A percentile compares a stretch with the other conserved stretches of the same genome.
These are phyloP conservation scores for Trichoderma orchidacearum DNA, from an alignment of 495 filamentous ascomycete species.

Conservation along the genomic window DNA sequence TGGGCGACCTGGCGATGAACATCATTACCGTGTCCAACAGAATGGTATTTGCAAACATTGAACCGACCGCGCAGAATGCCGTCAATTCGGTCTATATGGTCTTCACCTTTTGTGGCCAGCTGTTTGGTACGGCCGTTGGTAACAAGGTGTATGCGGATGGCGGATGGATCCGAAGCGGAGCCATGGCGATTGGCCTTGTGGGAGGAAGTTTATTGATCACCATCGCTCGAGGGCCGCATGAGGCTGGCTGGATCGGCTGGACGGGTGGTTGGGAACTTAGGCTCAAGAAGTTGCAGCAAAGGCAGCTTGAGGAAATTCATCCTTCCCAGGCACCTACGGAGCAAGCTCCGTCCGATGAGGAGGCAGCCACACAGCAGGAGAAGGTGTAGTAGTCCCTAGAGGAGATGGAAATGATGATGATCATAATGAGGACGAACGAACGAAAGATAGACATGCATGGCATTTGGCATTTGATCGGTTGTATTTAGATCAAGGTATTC, in stretches of 20 bases:
- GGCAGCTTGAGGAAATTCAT: constrained; percentile 1
- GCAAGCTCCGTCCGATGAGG: not conserved
- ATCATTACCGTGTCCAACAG: constrained; percentile 66
- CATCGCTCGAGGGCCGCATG: constrained; percentile 48
- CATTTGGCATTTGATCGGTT: too few relatives aligned
- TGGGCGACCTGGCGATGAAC: constrained; percentile 61
- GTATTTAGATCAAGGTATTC: too few relatives aligned
- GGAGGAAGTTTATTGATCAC: constrained; percentile 38
- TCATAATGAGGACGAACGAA: not conserved
- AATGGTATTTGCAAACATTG: constrained; percentile 54
- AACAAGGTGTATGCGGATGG: constrained; percentile 27
- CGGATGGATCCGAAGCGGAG: constrained; percentile 2
- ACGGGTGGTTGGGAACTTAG: constrained; percentile 46
- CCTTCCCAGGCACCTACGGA: not conserved
- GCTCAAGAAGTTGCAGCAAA: constrained; percentile 16
- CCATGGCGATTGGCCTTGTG: not conserved
- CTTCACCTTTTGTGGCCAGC: constrained; percentile 5
- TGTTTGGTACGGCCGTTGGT: constrained; percentile 41
- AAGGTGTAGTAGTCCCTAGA: not conserved
- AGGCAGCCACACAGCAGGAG: not conserved
- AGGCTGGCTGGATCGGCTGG: constrained; percentile 68
- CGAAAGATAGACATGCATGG: not conserved
- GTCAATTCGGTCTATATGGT: constrained; percentile 56
- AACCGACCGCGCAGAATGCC: constrained; percentile 58
- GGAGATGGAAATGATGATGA: not conserved